These are phyloP conservation scores for Hygrophoropsis aurantiaca DNA, from an alignment of 768 basidiomycete genomes.

Conservation along the genomic window DNA sequence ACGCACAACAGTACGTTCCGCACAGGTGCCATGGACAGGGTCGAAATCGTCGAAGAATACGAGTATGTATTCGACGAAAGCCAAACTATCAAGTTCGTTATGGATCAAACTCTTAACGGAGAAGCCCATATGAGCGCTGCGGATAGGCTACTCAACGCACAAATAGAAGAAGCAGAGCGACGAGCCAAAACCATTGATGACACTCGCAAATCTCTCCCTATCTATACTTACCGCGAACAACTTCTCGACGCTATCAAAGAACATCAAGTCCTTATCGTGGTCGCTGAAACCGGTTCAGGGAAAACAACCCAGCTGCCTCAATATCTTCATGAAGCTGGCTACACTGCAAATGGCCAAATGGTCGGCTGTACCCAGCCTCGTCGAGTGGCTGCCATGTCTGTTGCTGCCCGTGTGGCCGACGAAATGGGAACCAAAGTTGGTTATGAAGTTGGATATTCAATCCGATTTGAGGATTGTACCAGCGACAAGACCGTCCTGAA, in stretches of 20 bases:
- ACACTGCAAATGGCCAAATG: slow-evolving; percentile 82
- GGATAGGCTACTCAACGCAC: slow-evolving; percentile 79
- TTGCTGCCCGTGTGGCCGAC: slow-evolving; percentile 97
- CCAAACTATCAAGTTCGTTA: slow-evolving; percentile 93
- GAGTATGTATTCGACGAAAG: slow-evolving; percentile 99
- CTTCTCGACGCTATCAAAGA: slow-evolving; percentile 86
- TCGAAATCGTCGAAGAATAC: slow-evolving; percentile 77
- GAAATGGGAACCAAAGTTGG: slow-evolving; percentile 98
- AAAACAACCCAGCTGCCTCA: slow-evolving; percentile 99
- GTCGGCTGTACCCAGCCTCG: slow-evolving; percentile 94
- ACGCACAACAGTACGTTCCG: slow-evolving; percentile 86
- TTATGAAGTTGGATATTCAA: slow-evolving; percentile 99
- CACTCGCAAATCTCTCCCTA: slow-evolving; percentile 90
- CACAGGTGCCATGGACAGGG: slow-evolving; percentile 90
- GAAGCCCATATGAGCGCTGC: slow-evolving; percentile 74
- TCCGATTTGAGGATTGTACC: slow-evolving; percentile 99
- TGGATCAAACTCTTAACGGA: slow-evolving; percentile 75
- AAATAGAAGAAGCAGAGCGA: slow-evolving; percentile 90
- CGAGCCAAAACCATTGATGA: slow-evolving; percentile 90
- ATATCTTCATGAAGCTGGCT: slow-evolving; percentile 97
- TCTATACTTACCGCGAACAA: slow-evolving; percentile 84
- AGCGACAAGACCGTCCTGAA: slow-evolving; percentile 98
- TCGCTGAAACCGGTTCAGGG: slow-evolving; percentile 97
- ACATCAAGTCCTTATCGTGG: slow-evolving; percentile 95
- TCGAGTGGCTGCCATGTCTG: slow-evolving; percentile 98